A percentile compares a stretch with the other conserved stretches of the same genome.
Evolutionary conservation across 331 rosid genomes (phyloP).

Genomic region (Prunus yedoensis): DNA sequence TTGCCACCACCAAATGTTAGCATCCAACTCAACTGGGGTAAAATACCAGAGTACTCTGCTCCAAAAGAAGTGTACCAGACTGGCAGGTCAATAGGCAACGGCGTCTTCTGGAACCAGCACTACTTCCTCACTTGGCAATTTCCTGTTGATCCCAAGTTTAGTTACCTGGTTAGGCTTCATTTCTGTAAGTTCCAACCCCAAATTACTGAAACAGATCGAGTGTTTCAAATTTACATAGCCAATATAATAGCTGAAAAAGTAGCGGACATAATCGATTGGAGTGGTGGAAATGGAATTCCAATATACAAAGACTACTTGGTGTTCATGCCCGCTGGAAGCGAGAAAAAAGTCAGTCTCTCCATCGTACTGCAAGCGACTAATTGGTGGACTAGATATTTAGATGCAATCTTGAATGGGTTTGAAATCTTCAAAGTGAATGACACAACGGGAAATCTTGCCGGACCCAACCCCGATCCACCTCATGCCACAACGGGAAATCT

Average conservation of each 20-base stretch:
- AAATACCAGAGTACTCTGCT: conserved; percentile 24
- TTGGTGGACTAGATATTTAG: no score
- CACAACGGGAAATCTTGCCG: conserved; percentile 6
- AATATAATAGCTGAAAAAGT: background rate
- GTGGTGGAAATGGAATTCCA: background rate
- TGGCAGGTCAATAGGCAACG: conserved; percentile 1
- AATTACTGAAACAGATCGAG: no score
- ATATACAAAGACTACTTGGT: conserved; percentile 27
- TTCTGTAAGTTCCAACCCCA: no score
- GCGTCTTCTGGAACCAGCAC: accelerated
- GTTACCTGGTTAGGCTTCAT: conserved; percentile 18
- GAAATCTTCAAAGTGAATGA: conserved; percentile 36
- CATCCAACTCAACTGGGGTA: background rate
- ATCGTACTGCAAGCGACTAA: background rate
- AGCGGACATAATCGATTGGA: conserved; percentile 17
- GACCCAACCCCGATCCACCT: conserved; percentile 8
- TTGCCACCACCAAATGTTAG: background rate
- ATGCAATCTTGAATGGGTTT: conserved; percentile 25
- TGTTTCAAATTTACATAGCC: conserved; percentile 14
- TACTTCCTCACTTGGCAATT: conserved; percentile 21
- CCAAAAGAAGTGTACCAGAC: conserved; percentile 27
- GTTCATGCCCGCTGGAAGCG: accelerated
- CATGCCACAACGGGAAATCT: no score
- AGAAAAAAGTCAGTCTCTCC: background rate
- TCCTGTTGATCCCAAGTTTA: conserved; percentile 13